Evolutionary conservation across 148 eudicot species (phyloP).

Genomic region (Hydrangea macrophylla): DNA sequence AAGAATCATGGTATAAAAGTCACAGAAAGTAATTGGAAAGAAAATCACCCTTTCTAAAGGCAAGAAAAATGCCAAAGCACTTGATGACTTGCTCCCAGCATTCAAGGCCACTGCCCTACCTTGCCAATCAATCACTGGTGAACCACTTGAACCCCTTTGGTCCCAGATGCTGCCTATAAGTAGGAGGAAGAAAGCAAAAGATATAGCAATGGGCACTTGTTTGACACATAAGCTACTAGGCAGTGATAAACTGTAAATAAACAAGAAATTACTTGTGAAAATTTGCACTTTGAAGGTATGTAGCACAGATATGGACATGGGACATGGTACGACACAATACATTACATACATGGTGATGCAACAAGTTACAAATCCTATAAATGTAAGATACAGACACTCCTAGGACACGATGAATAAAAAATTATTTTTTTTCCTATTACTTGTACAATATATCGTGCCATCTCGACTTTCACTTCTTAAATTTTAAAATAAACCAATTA

Average conservation of each 20-base stretch:
- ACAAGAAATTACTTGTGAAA: background rate
- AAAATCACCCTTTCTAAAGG: slow-evolving; percentile 84
- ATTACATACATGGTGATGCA: too few relatives aligned
- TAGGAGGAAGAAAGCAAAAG: slow-evolving; percentile 10
- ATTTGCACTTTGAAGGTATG: background rate
- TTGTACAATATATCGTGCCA: too few relatives aligned
- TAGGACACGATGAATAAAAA: too few relatives aligned
- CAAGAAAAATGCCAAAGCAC: slow-evolving; percentile 96
- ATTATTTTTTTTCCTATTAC: too few relatives aligned
- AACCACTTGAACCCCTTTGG: slow-evolving; percentile 99
- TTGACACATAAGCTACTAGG: background rate
- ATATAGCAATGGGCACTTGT: background rate
- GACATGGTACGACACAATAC: too few relatives aligned
- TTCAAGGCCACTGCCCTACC: slow-evolving; percentile 98
- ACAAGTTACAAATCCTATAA: too few relatives aligned
- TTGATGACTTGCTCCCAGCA: slow-evolving; percentile 91
- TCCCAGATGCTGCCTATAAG: slow-evolving; percentile 96
- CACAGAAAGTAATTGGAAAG: background rate
- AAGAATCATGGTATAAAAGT: slow-evolving; percentile 8
- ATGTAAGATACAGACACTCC: too few relatives aligned
- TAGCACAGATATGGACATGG: too few relatives aligned
- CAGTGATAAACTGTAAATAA: background rate
- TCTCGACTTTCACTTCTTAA: too few relatives aligned
- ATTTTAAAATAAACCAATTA: too few relatives aligned
- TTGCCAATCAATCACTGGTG: slow-evolving; percentile 97